phyloP scores from a whole-genome alignment of 768 basidiomycete species.

The Cyclocybe cylindracea region DNA sequence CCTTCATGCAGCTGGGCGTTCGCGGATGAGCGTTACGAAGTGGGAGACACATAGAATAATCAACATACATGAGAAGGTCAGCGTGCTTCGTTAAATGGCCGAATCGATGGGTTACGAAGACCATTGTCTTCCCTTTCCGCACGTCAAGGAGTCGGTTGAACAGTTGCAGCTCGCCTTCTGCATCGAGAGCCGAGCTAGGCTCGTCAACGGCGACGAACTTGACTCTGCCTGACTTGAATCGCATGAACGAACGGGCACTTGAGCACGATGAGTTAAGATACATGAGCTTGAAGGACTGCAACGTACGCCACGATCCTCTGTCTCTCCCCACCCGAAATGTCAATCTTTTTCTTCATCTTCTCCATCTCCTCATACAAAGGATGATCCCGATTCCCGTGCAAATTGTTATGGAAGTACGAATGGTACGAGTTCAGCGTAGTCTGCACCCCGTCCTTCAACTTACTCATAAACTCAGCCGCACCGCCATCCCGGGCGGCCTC shows the following conservation, averaged over 20 bases:
- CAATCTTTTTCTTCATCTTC: conserved; percentile 20
- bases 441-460: no score
- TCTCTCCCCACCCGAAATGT: conserved; percentile 42
- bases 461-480: conserved; percentile 33
- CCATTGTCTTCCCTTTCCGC: conserved; percentile 47
- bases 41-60: background rate
- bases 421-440: no score
- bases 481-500: conserved; percentile 40
- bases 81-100: conserved; percentile 45
- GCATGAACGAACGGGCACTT: conserved; percentile 46
- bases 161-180: conserved; percentile 48
- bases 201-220: conserved; percentile 59
- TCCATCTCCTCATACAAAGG: conserved; percentile 19
- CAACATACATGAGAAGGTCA: conserved; percentile 48
- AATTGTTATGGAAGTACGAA: conserved; percentile 11
- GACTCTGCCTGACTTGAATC: conserved; percentile 32
- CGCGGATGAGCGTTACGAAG: background rate
- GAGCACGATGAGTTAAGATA: background rate
- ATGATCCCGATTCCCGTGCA: conserved; percentile 27
- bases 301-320: conserved; percentile 50
- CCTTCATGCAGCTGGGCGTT: conserved; percentile 43
- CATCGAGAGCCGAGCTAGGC: conserved; percentile 54
- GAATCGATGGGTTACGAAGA: conserved; percentile 56
- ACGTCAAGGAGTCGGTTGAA: conserved; percentile 34
- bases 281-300: background rate